Base-by-base conservation (phyloP, 108 stramenopile genomes). In the Skeletonema tropicum region DNA sequence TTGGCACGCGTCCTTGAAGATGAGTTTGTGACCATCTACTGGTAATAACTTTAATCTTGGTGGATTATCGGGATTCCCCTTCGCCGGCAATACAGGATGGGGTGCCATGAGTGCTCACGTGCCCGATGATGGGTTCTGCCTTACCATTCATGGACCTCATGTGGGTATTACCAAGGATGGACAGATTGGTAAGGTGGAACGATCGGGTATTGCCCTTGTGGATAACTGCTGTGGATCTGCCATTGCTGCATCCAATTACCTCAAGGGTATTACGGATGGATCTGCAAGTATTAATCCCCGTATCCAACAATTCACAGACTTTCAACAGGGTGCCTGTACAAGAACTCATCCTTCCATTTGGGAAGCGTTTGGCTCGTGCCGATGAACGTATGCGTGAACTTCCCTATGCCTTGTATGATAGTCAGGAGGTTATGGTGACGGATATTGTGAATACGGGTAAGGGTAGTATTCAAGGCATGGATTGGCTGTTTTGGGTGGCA, bases 41-140 rank as follows among this genome's bases (percentile, higher is more conserved):
- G 68, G 74, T 8, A 30, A 76, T 11, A 80, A 75, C 68, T 86
- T 86, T 62, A 72, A 57, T 64, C 59, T 86, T 49, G 86, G 86
- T 17, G 86, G 86, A 32, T 62, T 88, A 21, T 71, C 88, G 1
- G 91, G 91, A 42, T 87, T 88, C 58, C 76, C 89, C 86, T 70
- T 88, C 73, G 88, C 76, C 3, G 88, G 88, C 23, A 68, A 60
- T 6, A 88, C 87, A 5, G 62, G 68, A 3, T 88, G 87, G 57
- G 87, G 84, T 21, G 88, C 88, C 79, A 88, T 89, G 87, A 76
- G 83, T 9, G 64, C 78, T 9, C 91, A 92, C 75, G 84, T 92
- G 33, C 91, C 89, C 46, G 86, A 88, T 39, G 66, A 72, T 68
- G 91, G 91, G 0, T 71, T 48, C 35, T 87, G 86, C 35, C 57